Conservation (phyloP, 257 asterid species). For the Nicotiana otophora region DNA sequence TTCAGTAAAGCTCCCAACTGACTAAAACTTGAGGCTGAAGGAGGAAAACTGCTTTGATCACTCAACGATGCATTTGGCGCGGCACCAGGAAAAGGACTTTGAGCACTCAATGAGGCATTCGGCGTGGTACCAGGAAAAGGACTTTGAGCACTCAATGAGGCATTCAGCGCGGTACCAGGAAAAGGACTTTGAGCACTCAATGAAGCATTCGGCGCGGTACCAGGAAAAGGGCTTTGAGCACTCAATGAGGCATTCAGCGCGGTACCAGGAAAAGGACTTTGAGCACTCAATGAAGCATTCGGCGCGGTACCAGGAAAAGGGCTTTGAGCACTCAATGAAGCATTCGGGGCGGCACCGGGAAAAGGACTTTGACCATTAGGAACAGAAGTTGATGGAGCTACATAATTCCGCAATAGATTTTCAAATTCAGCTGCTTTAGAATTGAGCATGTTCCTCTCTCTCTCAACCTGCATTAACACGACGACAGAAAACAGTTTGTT, state of each 20-base stretch:
- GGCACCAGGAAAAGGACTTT: slow-evolving; percentile 1
- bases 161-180: slow-evolving; percentile 22
- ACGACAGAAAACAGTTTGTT: slow-evolving; percentile 17
- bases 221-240: slow-evolving; percentile 44
- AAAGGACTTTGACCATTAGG: slow-evolving; percentile 43
- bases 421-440: slow-evolving; percentile 73
- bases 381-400: slow-evolving; percentile 35
- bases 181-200: slow-evolving; percentile 33
- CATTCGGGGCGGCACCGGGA: slow-evolving; percentile 25
- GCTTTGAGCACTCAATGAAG: slow-evolving; percentile 32
- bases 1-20: slow-evolving; percentile 53
- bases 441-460: slow-evolving; percentile 61
- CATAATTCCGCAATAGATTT: slow-evolving; percentile 41
- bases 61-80: slow-evolving; percentile 20
- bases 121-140: slow-evolving; percentile 18
- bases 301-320: slow-evolving; percentile 32
- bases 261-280: slow-evolving; percentile 38
- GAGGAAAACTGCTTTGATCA: slow-evolving; percentile 37
- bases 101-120: too few species aligned
- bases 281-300: not conserved
- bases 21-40: slow-evolving; percentile 59
- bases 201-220: slow-evolving; percentile 5
- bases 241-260: slow-evolving; percentile 20
- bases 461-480: slow-evolving; percentile 54
- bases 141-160: slow-evolving; percentile 32